A percentile compares a stretch with the other conserved stretches of the same genome.
Evolutionary conservation across 805 yeast species (phyloP).

Genomic region (Yamadazyma akitaensis): DNA sequence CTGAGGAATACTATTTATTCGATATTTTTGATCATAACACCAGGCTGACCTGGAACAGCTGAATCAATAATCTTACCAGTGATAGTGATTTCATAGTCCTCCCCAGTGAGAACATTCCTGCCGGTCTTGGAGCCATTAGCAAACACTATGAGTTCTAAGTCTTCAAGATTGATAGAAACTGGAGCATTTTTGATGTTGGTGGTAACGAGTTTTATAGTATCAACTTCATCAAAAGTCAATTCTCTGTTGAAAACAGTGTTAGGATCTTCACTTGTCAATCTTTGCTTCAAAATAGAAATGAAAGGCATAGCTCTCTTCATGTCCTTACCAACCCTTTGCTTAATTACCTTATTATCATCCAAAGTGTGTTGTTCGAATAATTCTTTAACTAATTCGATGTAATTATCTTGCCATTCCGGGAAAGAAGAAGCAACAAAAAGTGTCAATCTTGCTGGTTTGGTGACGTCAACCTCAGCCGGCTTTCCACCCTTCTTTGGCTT

Average conservation of each 20-base stretch:
- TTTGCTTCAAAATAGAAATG: constrained; percentile 78
- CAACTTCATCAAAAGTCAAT: constrained; percentile 75
- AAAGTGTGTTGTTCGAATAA: constrained; percentile 63
- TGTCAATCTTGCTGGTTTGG: constrained; percentile 69
- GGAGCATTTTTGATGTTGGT: constrained; percentile 62
- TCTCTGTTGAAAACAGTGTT: constrained; percentile 85
- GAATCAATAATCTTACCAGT: constrained; percentile 69
- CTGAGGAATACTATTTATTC: constrained; percentile 17
- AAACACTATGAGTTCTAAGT: constrained; percentile 59
- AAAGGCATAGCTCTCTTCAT: constrained; percentile 99
- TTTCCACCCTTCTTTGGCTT: constrained; percentile 82
- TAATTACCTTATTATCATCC: constrained; percentile 62
- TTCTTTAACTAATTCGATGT: constrained; percentile 67
- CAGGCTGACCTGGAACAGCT: constrained; percentile 94
- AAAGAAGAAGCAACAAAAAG: constrained; percentile 74
- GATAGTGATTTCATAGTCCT: constrained; percentile 60
- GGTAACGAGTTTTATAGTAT: constrained; percentile 54
- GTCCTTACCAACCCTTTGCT: constrained; percentile 73
- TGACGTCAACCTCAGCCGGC: constrained; percentile 67
- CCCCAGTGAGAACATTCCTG: constrained; percentile 63
- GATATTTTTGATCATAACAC: constrained; percentile 69
- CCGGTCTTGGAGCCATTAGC: constrained; percentile 64
- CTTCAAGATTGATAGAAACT: constrained; percentile 49
- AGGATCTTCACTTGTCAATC: constrained; percentile 68
- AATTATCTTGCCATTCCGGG: constrained; percentile 66